Evolutionary conservation across 805 yeast species (phyloP).

Genomic region (Torulaspora microellipsoides): DNA sequence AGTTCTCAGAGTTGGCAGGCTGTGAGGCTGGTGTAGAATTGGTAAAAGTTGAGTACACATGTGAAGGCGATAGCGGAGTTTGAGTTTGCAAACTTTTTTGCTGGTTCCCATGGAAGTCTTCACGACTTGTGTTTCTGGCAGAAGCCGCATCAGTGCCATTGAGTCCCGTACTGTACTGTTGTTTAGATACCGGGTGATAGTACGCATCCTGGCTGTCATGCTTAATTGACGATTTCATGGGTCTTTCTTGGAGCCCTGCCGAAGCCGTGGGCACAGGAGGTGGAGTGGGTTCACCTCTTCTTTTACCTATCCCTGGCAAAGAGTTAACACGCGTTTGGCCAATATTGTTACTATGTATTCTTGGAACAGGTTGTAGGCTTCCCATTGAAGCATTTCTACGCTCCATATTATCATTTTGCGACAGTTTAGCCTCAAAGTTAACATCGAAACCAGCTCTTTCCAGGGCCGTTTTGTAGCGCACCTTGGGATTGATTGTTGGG

Average conservation of each 20-base stretch:
- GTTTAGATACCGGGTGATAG: too few species aligned
- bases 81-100: too few species aligned
- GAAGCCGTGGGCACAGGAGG: slow-evolving; percentile 1
- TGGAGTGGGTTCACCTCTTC: neutral
- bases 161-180: too few species aligned
- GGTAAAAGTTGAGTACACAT: too few species aligned
- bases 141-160: too few species aligned
- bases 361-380: slow-evolving; percentile 5
- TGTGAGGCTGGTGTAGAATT: too few species aligned
- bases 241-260: neutral
- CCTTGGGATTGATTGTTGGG: slow-evolving; percentile 64
- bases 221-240: neutral
- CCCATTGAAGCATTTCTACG: slow-evolving; percentile 14
- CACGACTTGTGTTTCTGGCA: too few species aligned
- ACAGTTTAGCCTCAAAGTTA: slow-evolving; percentile 2
- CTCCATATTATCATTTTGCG: neutral
- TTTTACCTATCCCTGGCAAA: slow-evolving; percentile 1
- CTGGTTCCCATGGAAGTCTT: too few species aligned
- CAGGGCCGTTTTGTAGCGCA: slow-evolving; percentile 61
- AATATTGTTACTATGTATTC: neutral
- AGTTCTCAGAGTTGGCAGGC: too few species aligned
- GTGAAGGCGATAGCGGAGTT: too few species aligned
- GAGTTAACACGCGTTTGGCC: slow-evolving; percentile 8
- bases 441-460: slow-evolving; percentile 82
- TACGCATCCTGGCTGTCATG: too few species aligned